Conservation (phyloP, 2,329 filamentous ascomycete species). For the Exophiala xenobiotica region DNA sequence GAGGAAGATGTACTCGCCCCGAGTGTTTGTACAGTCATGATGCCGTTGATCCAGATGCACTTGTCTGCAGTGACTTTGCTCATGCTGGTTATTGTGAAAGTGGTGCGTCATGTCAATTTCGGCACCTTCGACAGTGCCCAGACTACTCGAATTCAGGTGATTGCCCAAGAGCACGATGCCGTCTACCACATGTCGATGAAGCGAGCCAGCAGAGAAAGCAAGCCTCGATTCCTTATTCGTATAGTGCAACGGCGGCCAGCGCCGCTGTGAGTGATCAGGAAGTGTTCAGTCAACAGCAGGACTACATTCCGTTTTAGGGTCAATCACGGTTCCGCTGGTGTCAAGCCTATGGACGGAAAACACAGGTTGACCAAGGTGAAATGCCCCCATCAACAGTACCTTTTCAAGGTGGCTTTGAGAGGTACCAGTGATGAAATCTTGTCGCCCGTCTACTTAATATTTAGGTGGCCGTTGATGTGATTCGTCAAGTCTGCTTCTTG, state of each 20-base stretch:
- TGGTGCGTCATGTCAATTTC: slow-evolving; percentile 72
- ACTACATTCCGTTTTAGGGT: slow-evolving; percentile 15
- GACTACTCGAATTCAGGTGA: slow-evolving; percentile 88
- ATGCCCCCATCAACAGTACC: no score
- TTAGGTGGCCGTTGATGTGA: no score
- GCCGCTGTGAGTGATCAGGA: slow-evolving; percentile 13
- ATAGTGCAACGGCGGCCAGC: slow-evolving; percentile 34
- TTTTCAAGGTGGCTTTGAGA: no score
- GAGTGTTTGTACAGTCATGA: slow-evolving; percentile 86
- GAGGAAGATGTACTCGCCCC: slow-evolving; percentile 83
- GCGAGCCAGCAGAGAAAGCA: slow-evolving; percentile 69
- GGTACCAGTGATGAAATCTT: no score
- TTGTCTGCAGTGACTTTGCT: slow-evolving; percentile 81
- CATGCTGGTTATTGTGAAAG: slow-evolving; percentile 85
- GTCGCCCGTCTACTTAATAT: no score
- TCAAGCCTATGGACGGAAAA: no score
- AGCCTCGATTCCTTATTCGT: not conserved
- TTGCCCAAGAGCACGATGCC: slow-evolving; percentile 79
- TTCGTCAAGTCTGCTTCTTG: no score
- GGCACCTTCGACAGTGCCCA: slow-evolving; percentile 90
- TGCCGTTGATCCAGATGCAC: slow-evolving; percentile 70
- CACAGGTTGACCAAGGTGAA: no score
- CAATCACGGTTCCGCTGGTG: no score
- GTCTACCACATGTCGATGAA: slow-evolving; percentile 81
- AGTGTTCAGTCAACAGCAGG: slow-evolving; percentile 14